Conservation (phyloP, 2,329 filamentous ascomycete genomes). For the Aspergillus versicolor region DNA sequence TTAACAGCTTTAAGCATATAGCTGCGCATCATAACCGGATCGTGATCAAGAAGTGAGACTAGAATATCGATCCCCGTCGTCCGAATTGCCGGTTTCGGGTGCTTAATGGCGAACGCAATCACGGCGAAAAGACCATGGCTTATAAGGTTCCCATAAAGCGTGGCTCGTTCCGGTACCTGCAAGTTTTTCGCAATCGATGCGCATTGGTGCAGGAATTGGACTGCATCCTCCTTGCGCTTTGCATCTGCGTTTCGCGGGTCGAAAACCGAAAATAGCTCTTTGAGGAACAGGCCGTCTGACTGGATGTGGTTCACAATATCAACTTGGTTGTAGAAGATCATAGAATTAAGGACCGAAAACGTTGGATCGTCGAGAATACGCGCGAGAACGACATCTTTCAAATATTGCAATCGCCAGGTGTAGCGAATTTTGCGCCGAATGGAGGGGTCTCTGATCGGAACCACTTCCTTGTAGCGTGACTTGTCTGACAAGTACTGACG, state of each 20-base stretch:
- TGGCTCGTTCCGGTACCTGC: slow-evolving; percentile 76
- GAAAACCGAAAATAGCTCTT: slow-evolving; percentile 86
- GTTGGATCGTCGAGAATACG: slow-evolving; percentile 96
- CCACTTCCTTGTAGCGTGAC: slow-evolving; percentile 92
- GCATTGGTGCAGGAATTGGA: slow-evolving; percentile 95
- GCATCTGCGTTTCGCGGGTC: slow-evolving; percentile 61
- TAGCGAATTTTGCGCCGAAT: slow-evolving; percentile 92
- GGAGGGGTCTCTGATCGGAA: slow-evolving; percentile 78
- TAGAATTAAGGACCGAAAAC: slow-evolving; percentile 92
- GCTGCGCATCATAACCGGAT: slow-evolving; percentile 87
- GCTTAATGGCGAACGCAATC: slow-evolving; percentile 86
- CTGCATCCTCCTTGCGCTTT: slow-evolving; percentile 84
- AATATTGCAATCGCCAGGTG: slow-evolving; percentile 91
- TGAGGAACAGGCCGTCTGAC: slow-evolving; percentile 71
- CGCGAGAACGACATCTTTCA: slow-evolving; percentile 97
- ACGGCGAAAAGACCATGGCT: slow-evolving; percentile 82
- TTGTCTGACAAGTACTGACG: slow-evolving; percentile 87
- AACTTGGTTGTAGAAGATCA: slow-evolving; percentile 99
- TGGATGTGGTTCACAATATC: slow-evolving; percentile 97
- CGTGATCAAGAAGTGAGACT: slow-evolving; percentile 92
- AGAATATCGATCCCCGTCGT: slow-evolving; percentile 93
- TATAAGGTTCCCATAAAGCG: slow-evolving; percentile 87
- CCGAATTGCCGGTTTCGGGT: slow-evolving; percentile 77
- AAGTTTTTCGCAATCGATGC: slow-evolving; percentile 92
- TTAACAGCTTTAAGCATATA: slow-evolving; percentile 91